phyloP scores from a whole-genome alignment of 2,329 filamentous ascomycete genomes.

The Hypoxylon sp. region DNA sequence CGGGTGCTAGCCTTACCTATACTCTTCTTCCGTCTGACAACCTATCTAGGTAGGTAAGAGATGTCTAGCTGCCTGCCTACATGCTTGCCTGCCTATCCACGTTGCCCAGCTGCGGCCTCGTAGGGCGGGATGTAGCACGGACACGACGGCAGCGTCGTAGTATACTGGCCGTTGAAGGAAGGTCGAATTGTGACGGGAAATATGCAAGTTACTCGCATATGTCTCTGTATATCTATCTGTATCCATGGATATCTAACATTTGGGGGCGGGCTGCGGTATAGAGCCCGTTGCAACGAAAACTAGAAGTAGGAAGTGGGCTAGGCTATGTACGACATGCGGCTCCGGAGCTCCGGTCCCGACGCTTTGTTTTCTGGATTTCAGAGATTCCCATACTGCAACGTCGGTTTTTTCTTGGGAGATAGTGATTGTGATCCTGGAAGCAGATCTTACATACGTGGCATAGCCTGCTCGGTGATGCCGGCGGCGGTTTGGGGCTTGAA shows the following conservation, averaged over 20 bases:
- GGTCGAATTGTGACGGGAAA: conserved; percentile 12
- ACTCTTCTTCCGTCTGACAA: conserved; percentile 9
- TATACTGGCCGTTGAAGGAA: conserved; percentile 5
- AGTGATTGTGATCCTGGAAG: conserved; percentile 1
- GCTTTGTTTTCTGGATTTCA: conserved; percentile 5
- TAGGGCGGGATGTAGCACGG: conserved; percentile 18
- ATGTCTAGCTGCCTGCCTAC: not conserved
- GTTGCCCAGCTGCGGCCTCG: conserved; percentile 5
- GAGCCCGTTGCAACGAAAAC: not conserved
- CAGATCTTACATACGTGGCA: conserved; percentile 19
- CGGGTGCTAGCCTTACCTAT: conserved; percentile 5
- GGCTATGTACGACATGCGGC: conserved; percentile 23
- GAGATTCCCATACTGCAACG: conserved; percentile 28
- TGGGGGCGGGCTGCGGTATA: conserved; percentile 17
- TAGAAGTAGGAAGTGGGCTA: conserved; percentile 5
- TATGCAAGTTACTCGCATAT: conserved; percentile 22
- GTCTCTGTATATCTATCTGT: not conserved
- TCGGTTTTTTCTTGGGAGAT: conserved; percentile 7
- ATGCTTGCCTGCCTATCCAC: not conserved
- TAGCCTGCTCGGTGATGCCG: not conserved
- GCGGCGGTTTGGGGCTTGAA: not conserved
- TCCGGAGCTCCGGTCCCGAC: conserved; percentile 40
- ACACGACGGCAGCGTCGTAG: conserved; percentile 8
- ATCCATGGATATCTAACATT: not conserved
- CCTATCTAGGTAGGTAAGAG: no score